Evolutionary conservation across 208 protist species (phyloP).

Genomic region (Spongospora subterranea): DNA sequence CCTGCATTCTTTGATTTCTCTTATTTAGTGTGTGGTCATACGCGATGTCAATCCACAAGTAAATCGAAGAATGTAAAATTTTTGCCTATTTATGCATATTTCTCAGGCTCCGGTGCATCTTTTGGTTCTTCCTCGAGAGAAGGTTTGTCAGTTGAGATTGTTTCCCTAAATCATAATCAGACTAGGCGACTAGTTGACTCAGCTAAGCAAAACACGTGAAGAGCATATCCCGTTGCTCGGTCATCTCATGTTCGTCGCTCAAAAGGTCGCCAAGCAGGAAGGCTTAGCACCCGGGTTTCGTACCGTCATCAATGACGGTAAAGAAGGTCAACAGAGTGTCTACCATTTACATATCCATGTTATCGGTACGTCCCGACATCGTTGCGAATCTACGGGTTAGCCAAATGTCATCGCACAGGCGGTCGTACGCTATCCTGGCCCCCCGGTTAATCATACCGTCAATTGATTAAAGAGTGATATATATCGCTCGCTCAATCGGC

Average conservation of each 20-base stretch:
- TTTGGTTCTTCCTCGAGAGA: conserved; percentile 20
- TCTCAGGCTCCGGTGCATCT: neutral
- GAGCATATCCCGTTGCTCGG: neutral
- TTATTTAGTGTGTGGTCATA: conserved; percentile 23
- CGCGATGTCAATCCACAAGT: conserved; percentile 26
- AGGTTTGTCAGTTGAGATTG: neutral
- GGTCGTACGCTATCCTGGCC: no score
- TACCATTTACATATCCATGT: conserved; percentile 79
- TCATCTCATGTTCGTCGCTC: conserved; percentile 24
- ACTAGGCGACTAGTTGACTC: conserved; percentile 1
- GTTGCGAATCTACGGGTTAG: no score
- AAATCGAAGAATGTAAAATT: neutral
- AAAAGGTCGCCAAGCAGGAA: conserved; percentile 59
- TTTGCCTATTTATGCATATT: neutral
- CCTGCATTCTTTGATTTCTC: neutral
- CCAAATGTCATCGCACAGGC: no score
- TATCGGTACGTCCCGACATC: conserved; percentile 73
- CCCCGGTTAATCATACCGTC: no score
- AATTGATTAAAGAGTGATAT: no score
- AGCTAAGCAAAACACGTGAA: conserved; percentile 11
- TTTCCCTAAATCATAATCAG: neutral
- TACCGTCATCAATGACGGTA: conserved; percentile 79
- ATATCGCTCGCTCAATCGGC: no score
- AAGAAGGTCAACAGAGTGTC: conserved; percentile 73
- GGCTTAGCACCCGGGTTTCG: conserved; percentile 64